Conservation (phyloP, 2,329 filamentous ascomycete species). For the Epichloe uncinata region DNA sequence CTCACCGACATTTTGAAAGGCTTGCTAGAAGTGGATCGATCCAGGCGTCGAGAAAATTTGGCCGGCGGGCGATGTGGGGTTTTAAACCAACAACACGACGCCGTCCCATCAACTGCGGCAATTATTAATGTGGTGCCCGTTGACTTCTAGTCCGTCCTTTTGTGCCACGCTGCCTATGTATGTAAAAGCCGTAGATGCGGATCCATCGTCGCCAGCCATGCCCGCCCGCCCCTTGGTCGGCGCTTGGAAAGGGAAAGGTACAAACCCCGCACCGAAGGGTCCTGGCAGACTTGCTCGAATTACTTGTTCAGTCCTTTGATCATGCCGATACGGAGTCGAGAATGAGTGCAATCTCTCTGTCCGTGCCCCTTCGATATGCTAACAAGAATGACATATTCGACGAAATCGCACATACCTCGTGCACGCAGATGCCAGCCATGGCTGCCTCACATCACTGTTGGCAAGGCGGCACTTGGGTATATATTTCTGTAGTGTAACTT, state of each 20-base stretch:
- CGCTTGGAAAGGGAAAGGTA: neutral
- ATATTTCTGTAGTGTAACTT: no score
- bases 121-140: neutral
- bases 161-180: no score
- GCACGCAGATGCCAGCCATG: no score
- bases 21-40: slow-evolving; percentile 3
- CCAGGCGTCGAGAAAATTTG: neutral
- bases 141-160: neutral
- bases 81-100: neutral
- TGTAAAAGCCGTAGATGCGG: no score
- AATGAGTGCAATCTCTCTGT: no score
- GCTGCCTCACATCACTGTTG: no score
- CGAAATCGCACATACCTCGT: no score
- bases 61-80: slow-evolving; percentile 2
- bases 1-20: slow-evolving; percentile 7
- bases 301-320: neutral
- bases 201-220: no score
- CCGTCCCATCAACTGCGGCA: neutral
- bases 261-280: neutral
- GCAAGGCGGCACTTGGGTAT: no score
- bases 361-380: neutral
- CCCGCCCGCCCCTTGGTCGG: neutral
- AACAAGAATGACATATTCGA: no score
- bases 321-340: neutral
- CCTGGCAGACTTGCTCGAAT: neutral